Evolutionary conservation across 129 eudicot genomes (phyloP), one percentile per base, ranked within the genome.

Genomic region (Arctium lappa): DNA sequence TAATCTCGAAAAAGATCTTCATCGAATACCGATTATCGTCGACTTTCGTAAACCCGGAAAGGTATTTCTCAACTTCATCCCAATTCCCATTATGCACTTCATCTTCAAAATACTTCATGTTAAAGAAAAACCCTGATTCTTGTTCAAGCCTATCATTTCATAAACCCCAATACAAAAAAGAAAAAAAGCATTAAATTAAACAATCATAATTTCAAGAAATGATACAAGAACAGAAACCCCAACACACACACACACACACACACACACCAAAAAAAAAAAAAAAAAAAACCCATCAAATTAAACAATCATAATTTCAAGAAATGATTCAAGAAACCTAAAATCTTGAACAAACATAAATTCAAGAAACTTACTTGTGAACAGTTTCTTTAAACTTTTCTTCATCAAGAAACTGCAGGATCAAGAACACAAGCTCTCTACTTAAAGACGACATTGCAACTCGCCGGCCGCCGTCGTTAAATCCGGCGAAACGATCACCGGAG

Each of bases 91-190:
- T 88, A 65, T 91, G 97, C 50, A 94, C 96, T 76, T 92, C 94
- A 80, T 94, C 98, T 85, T 94, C 98, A 86, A 94, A 92, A 82
- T 92, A 91, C 88, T 94, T 94, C 97, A 94, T 92, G 79, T 94
- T 92, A 79, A 94, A 92, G 96, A 86, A 94, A 88, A 94, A 92
- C 71, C 96, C 97, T 16, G 98, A 92, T 85, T 94, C 98, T 84
- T 94, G 97, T 75, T 94, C 98, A 86, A 92, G 91, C 91, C 96
- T 91, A 78, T 33, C 36, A 33, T 77, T 1, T 78, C 74, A 31
- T 31, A 60, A 18, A 33, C 44, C 70, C 56, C 13, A 46, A 2
- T 16, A 40, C 69, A 11, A 44, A 4, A 68, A 65, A 31, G 13
- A 34, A 10, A 34, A 30, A n/a, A 46, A 53, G 9, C 39, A 37